Evolutionary conservation across 208 protist species (phyloP), one percentile per base, ranked within the genome.

Genomic region (Leishmania lainsoni): DNA sequence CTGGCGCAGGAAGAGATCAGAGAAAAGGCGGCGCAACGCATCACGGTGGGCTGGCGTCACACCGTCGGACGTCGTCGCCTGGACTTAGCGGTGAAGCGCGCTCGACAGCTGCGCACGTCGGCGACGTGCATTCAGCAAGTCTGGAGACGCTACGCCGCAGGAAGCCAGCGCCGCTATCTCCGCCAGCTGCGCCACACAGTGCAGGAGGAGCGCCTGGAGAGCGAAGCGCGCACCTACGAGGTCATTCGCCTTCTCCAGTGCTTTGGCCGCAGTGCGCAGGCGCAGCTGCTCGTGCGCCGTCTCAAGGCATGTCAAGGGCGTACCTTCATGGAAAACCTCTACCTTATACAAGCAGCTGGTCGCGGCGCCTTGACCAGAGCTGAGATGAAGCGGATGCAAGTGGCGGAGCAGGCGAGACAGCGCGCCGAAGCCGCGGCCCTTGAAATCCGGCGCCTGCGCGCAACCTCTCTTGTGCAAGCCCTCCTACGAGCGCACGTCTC

Each of bases 81-180:
- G 14, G 80, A 90, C 22, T 71, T 80, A 6, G 90, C 84, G 35
- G 56, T 92, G 16, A 42, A 58, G 6, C 83, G 82, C 8, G 88
- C 88, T 51, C 90, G 86, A 8, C 70, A 79, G 71, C 81, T 90
- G 78, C 88, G 85, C 59, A 76, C 63, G 16, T 73, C 89, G 1
- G 90, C 91, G 22, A 74, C 86, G 49, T 68, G 48, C 16, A 79
- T 95, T 6, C 92, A 95, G 74, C 85, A 85, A 2, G 81, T 68
- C 3, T 93, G 85, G 83, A 83, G 89, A 16, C 81, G 84, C 10
- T 90, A 89, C 76, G 35, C 69, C 49, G 89, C 90, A 2, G 85
- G 84, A 0, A 86, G 87, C 26, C 89, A 93, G 80, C 87, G 82
- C 17, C 89, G 90, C 52, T 94, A 94, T 72, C 77, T 96, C 29